Conservation (phyloP, 495 filamentous ascomycete genomes). For the Aspergillus cristatus region DNA sequence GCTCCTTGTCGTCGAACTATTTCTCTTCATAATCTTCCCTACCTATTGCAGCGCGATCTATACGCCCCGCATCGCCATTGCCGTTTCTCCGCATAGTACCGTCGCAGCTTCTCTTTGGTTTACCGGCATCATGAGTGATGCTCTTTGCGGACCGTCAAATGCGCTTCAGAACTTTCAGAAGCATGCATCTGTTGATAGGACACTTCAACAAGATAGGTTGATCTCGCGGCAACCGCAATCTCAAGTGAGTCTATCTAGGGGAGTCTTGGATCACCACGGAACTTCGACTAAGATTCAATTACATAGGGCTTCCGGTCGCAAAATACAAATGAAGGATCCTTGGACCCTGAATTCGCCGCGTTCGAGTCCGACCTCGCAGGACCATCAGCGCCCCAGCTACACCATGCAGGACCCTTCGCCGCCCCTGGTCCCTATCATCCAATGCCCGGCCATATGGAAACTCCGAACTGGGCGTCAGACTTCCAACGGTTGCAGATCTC, state of each 20-base stretch:
- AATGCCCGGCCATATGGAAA: conserved; percentile 8
- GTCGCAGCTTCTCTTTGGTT: neutral
- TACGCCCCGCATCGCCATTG: too few species aligned
- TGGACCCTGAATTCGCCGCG: conserved; percentile 63
- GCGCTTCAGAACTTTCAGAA: conserved; percentile 77
- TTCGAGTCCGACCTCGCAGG: conserved; percentile 49
- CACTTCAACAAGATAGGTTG: conserved; percentile 77
- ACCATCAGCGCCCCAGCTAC: conserved; percentile 20
- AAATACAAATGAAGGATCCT: conserved; percentile 40
- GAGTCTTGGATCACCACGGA: neutral
- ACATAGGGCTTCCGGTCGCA: conserved; percentile 55
- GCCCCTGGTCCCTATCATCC: conserved; percentile 12
- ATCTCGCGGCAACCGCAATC: conserved; percentile 40
- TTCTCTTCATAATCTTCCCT: too few species aligned
- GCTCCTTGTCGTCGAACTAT: neutral
- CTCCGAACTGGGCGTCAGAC: conserved; percentile 37
- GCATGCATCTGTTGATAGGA: conserved; percentile 66
- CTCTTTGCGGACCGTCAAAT: conserved; percentile 83
- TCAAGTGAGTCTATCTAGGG: conserved; percentile 37
- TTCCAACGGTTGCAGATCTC: conserved; percentile 42
- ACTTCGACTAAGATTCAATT: conserved; percentile 11
- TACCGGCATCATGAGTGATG: conserved; percentile 58
- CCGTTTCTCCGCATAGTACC: conserved; percentile 1
- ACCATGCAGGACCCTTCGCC: conserved; percentile 21
- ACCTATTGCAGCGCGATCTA: too few species aligned